Conservation (phyloP, 306 rosid species). For the Chamaecrista fasciculata region DNA sequence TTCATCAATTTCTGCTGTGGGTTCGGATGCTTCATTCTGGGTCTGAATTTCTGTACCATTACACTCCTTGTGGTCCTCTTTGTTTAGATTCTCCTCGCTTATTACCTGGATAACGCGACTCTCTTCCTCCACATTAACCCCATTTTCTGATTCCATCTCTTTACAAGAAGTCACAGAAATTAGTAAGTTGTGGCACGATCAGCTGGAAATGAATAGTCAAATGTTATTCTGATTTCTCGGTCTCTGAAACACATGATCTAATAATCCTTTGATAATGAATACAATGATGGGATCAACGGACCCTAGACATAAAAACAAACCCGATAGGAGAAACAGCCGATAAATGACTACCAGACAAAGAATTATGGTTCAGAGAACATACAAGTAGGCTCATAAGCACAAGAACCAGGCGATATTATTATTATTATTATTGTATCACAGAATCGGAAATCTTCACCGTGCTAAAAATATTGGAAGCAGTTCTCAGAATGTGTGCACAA, state of each 20-base stretch:
- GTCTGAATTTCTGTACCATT: conserved; percentile 40
- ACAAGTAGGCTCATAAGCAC: neutral
- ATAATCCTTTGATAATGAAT: neutral
- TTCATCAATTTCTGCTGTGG: conserved; percentile 43
- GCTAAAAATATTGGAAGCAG: neutral
- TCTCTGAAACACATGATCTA: neutral
- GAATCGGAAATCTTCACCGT: neutral
- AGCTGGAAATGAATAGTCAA: neutral
- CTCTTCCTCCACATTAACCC: conserved; percentile 66
- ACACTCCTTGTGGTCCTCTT: conserved; percentile 37
- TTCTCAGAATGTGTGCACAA: neutral
- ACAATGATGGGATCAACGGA: conserved; percentile 20
- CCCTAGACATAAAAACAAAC: neutral
- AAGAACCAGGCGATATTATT: neutral
- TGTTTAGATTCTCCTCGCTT: conserved; percentile 36
- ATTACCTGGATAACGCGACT: conserved; percentile 55
- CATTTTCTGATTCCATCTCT: conserved; percentile 73
- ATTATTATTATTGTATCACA: neutral
- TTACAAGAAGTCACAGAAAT: conserved; percentile 23
- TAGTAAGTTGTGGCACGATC: neutral
- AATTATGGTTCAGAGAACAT: neutral
- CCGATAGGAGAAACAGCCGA: neutral
- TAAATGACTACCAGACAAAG: neutral
- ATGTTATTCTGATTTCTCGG: neutral
- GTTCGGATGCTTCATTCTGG: conserved; percentile 42